Percentiles rank a stretch among this genome's conserved stretches.
phyloP scores from a whole-genome alignment of 1,284 basidiomycete species.

The Takashimella tepidaria region DNA sequence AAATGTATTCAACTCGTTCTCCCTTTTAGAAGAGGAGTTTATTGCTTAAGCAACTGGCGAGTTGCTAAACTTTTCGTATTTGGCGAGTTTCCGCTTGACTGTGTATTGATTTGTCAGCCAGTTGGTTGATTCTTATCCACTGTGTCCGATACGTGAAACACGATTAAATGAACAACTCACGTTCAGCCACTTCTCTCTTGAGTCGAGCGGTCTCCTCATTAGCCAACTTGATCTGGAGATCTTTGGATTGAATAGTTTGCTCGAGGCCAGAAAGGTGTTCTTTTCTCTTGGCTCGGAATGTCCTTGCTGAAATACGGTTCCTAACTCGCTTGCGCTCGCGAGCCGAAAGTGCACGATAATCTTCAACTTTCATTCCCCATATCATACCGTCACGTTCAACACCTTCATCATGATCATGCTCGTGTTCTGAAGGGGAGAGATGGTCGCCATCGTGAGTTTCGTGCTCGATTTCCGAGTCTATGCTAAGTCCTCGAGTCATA shows the following conservation, averaged over 20 bases:
- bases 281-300: constrained; percentile 47
- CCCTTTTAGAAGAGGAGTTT: too few species aligned
- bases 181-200: constrained; percentile 34
- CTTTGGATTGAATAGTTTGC: constrained; percentile 35
- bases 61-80: constrained; percentile 22
- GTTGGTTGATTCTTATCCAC: background rate
- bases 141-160: background rate
- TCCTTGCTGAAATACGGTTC: constrained; percentile 47
- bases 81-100: constrained; percentile 31
- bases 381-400: constrained; percentile 49
- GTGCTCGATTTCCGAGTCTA: constrained; percentile 29
- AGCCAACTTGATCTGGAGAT: constrained; percentile 39
- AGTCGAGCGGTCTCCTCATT: constrained; percentile 40
- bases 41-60: background rate
- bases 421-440: constrained; percentile 21
- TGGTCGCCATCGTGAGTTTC: constrained; percentile 4
- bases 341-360: constrained; percentile 42
- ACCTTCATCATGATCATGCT: constrained; percentile 43
- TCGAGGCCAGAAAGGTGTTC: constrained; percentile 44
- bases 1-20: too few species aligned
- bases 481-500: constrained; percentile 11
- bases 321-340: constrained; percentile 46
- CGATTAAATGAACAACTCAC: constrained; percentile 17
- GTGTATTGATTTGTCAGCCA: background rate
- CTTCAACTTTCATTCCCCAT: constrained; percentile 48